Base-by-base conservation (phyloP, 768 basidiomycete species). In the Leucosporidium creatinivorum region DNA sequence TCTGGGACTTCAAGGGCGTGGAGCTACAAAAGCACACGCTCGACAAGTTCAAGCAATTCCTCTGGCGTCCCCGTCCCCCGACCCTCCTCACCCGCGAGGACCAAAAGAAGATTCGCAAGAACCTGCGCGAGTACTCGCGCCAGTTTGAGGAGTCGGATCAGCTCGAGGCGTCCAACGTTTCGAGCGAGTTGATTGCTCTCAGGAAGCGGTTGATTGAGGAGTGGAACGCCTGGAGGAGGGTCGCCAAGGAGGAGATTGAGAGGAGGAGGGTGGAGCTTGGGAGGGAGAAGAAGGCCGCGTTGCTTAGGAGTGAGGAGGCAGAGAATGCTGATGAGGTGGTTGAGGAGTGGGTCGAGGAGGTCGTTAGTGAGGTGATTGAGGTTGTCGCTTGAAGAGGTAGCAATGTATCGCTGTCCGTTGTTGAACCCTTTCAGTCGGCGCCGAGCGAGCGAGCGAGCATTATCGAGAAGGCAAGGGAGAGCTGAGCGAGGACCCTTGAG, bases 1-100 rank as follows among this genome's bases (percentile, higher is more conserved):
- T 99, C 73, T 98, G 93, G 92, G 93, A 98, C 80, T 97, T 96
- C 85, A 88, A 89, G 62, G 96, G 94, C n/a, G 91, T 94, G 77
- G 82, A 93, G n/a, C 73, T 76, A 30, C 84, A 88, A 77, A 89
- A 90, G 77, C 86, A 87, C 60, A 85, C 92, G 66, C 82, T 89
- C 69, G 96, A 98, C 77, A 86, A 88, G 65, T 98, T 99, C 85
- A 99, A 99, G 82, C 96, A 99, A 79, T 92, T 98, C 80, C 84
- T 97, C 69, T 99, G 94, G 94, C 87, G 96, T 47, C 93, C 94
- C 30, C 87, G 96, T n/a, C 91, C 96, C 6, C 85, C 86, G 17
- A 88, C 90, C 4, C 80, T 98, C 60, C 82, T 99, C 65, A 83
- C 86, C 58, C 91, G 88, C 77, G 93, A 96, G 60, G 86, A 92